Percentiles rank a stretch among this genome's conserved stretches.
Evolutionary conservation across 2,329 filamentous ascomycete genomes (phyloP).

Genomic region (Trichoderma koningii): DNA sequence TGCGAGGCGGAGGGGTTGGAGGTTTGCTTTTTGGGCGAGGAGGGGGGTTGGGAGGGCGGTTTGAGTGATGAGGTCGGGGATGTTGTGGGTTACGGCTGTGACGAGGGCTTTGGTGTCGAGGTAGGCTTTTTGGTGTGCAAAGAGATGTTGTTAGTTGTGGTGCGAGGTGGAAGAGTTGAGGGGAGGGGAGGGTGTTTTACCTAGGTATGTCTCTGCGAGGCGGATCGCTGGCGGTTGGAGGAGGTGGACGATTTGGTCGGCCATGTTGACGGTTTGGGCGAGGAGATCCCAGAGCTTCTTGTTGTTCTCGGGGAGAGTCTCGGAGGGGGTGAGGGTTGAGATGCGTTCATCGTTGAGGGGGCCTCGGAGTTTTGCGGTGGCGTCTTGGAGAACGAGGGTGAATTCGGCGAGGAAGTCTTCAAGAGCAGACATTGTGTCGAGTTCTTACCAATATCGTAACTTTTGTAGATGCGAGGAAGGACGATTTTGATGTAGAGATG

Average conservation of each 20-base stretch:
- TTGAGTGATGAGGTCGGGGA: conserved; percentile 13
- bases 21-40: conserved; percentile 4
- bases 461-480: neutral
- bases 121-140: neutral
- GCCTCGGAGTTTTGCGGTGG: neutral
- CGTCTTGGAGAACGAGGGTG: conserved; percentile 10
- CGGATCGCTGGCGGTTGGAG: conserved; percentile 16
- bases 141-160: neutral
- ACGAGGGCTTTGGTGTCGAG: conserved; percentile 24
- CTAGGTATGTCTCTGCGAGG: conserved; percentile 21
- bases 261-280: conserved; percentile 15
- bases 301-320: conserved; percentile 7
- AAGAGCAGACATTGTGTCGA: neutral
- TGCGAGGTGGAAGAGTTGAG: neutral
- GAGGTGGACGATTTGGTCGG: conserved; percentile 16
- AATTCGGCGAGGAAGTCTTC: neutral
- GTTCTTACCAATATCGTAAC: too few species aligned
- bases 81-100: conserved; percentile 13
- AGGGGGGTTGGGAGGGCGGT: neutral
- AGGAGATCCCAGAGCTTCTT: conserved; percentile 12
- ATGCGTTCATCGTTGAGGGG: neutral
- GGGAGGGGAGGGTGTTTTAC: neutral
- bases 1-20: conserved; percentile 23
- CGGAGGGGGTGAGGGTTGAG: neutral
- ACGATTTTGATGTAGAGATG: too few species aligned